phyloP scores from a whole-genome alignment of 805 yeast species.

The Yarrowia alimentaria region DNA sequence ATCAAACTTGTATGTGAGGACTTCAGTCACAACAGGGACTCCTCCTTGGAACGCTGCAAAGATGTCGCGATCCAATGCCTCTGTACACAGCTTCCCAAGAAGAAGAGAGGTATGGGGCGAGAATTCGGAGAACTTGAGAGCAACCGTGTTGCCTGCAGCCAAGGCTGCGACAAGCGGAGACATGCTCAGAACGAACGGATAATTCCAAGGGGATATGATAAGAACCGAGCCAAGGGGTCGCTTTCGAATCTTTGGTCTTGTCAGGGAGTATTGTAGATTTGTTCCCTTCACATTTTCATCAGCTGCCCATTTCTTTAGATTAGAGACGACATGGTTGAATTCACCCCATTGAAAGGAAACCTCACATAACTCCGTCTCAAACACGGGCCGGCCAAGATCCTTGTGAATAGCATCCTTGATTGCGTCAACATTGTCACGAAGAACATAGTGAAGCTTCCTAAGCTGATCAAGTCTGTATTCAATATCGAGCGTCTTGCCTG shows the following conservation, averaged over 20 bases:
- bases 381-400: conserved; percentile 65
- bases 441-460: conserved; percentile 63
- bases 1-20: conserved; percentile 68
- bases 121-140: conserved; percentile 69
- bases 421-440: conserved; percentile 56
- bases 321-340: conserved; percentile 55
- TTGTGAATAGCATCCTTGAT: conserved; percentile 56
- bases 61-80: conserved; percentile 55
- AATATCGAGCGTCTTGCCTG: conserved; percentile 50
- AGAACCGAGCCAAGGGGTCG: conserved; percentile 60
- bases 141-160: conserved; percentile 79
- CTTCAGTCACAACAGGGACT: conserved; percentile 55
- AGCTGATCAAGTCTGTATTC: conserved; percentile 60
- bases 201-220: conserved; percentile 75
- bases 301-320: conserved; percentile 59
- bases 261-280: conserved; percentile 31
- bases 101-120: conserved; percentile 58
- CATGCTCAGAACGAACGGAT: conserved; percentile 62
- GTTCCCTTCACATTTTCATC: conserved; percentile 42
- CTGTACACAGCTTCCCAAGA: conserved; percentile 53
- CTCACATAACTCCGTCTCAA: conserved; percentile 65
- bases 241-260: conserved; percentile 35
- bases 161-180: conserved; percentile 73
- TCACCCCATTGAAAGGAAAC: conserved; percentile 52
- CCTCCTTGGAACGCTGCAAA: conserved; percentile 72